These are phyloP conservation scores for Conringia planisiliqua DNA, from an alignment of 345 rosid species.

Conservation along the genomic window DNA sequence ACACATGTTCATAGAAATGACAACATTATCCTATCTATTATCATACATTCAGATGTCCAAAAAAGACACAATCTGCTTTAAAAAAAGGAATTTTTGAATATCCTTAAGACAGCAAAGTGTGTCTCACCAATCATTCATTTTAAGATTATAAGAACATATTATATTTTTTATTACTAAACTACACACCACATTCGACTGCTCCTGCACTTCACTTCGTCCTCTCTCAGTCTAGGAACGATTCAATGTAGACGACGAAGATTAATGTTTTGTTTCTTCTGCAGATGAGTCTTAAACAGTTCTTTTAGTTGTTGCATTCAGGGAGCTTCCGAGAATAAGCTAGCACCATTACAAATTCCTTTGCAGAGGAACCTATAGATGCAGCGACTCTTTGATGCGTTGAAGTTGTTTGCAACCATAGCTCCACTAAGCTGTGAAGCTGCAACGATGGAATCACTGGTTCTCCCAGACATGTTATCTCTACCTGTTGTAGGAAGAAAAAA, in stretches of 20 bases:
- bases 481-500: conserved; percentile 35
- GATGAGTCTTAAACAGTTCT: conserved; percentile 1
- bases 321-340: conserved; percentile 65
- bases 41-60: conserved; percentile 14
- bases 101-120: not conserved
- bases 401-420: conserved; percentile 68
- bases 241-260: not conserved
- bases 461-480: conserved; percentile 87
- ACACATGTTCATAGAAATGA: conserved; percentile 21
- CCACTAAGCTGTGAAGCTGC: conserved; percentile 63
- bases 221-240: not conserved
- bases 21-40: conserved; percentile 28
- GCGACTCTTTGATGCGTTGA: conserved; percentile 53
- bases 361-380: conserved; percentile 72
- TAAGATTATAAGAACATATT: not conserved
- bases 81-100: not conserved
- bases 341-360: conserved; percentile 91
- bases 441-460: conserved; percentile 66
- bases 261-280: conserved; percentile 3
- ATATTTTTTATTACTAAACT: not conserved
- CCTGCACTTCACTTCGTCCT: conserved; percentile 2
- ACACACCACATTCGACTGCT: conserved; percentile 8
- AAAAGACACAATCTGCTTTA: conserved; percentile 11
- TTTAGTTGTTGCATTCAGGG: conserved; percentile 29
- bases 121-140: conserved; percentile 12